phyloP scores from a whole-genome alignment of 2,329 filamentous ascomycete species.

The Calonectria hawksworthii region DNA sequence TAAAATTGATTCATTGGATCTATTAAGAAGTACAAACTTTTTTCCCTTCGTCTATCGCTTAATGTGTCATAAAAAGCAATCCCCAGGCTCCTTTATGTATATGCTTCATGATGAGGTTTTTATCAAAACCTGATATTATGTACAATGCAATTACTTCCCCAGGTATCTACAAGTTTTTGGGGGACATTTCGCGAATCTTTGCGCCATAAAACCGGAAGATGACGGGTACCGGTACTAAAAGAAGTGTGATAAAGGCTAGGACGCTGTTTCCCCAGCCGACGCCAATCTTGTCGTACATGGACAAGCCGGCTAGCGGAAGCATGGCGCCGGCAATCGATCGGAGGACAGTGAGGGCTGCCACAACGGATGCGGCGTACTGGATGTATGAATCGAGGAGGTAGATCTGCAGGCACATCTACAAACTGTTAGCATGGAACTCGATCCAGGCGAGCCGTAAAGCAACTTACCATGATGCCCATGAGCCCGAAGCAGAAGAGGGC shows the following conservation, averaged over 20 bases:
- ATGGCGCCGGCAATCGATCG: constrained; percentile 75
- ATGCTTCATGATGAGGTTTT: not conserved
- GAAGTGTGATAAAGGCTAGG: constrained; percentile 59
- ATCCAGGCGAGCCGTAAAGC: not conserved
- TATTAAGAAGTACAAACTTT: not conserved
- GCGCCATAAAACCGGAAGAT: constrained; percentile 36
- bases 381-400: constrained; percentile 51
- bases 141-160: not conserved
- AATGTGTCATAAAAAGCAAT: not conserved
- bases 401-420: constrained; percentile 53
- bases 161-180: constrained; percentile 35
- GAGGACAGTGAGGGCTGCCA: constrained; percentile 48
- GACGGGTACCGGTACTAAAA: constrained; percentile 35
- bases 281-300: constrained; percentile 54
- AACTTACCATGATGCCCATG: constrained; percentile 54
- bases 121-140: not conserved
- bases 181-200: constrained; percentile 40
- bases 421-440: not conserved
- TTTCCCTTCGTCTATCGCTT: not conserved
- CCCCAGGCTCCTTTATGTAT: too few species aligned
- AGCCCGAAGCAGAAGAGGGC: constrained; percentile 61
- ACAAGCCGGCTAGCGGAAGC: constrained; percentile 69
- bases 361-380: constrained; percentile 47
- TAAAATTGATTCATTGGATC: not conserved
- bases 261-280: constrained; percentile 62